Conservation (phyloP, 768 basidiomycete species). For the Boletellus sp. region DNA sequence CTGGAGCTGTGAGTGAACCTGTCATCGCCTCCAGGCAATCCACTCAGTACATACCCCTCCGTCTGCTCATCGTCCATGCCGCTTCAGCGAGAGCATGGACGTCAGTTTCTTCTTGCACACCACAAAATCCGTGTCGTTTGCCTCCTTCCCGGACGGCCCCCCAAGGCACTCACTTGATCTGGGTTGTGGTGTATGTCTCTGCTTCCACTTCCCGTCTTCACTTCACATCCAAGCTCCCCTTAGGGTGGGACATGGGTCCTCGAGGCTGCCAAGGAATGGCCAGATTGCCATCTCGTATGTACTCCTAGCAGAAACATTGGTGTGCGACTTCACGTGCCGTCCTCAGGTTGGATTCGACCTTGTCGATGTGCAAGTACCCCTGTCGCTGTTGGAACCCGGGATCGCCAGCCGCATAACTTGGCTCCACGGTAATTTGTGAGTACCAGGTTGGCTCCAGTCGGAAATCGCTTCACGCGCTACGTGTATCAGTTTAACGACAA, state of each 20-base stretch:
- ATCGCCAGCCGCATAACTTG: constrained; percentile 61
- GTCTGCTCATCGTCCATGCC: neutral
- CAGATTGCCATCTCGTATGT: constrained; percentile 59
- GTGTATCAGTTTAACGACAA: constrained; percentile 58
- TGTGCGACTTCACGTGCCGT: constrained; percentile 4
- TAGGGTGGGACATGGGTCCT: constrained; percentile 70
- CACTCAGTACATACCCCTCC: constrained; percentile 4
- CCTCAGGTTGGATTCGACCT: constrained; percentile 74
- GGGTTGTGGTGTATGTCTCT: constrained; percentile 63
- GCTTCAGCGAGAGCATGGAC: constrained; percentile 51
- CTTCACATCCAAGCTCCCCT: constrained; percentile 1
- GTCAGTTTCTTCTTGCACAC: constrained; percentile 47
- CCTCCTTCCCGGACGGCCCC: constrained; percentile 46
- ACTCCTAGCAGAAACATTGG: neutral
- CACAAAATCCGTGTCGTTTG: constrained; percentile 54
- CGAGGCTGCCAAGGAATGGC: constrained; percentile 71
- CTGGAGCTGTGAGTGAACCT: constrained; percentile 59
- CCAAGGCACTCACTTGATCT: constrained; percentile 62
- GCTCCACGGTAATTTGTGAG: constrained; percentile 78
- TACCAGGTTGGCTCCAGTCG: constrained; percentile 1
- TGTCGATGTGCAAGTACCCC: constrained; percentile 67
- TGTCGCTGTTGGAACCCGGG: constrained; percentile 45
- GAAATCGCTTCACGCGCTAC: neutral
- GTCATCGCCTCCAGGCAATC: neutral
- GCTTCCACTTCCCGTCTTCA: neutral